phyloP scores from a whole-genome alignment of 2,329 filamentous ascomycete genomes.

The Cladosporium sp. region DNA sequence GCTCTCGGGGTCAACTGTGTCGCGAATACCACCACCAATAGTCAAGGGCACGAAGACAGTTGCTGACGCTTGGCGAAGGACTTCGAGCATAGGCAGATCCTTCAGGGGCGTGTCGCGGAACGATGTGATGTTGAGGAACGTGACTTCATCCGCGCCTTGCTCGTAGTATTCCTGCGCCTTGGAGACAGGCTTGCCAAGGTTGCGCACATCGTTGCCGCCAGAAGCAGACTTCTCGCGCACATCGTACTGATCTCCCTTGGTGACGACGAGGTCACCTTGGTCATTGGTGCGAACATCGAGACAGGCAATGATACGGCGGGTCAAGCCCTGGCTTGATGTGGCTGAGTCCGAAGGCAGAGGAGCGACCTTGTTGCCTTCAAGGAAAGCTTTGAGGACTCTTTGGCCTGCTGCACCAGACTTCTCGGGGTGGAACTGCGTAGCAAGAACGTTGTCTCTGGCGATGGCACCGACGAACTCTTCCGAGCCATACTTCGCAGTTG shows the following conservation, averaged over 20 bases:
- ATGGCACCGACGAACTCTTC: conserved; percentile 92
- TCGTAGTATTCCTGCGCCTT: conserved; percentile 93
- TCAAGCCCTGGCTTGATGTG: conserved; percentile 58
- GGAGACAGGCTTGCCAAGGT: conserved; percentile 93
- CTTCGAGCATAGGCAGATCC: conserved; percentile 93
- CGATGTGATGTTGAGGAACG: conserved; percentile 96
- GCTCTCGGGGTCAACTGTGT: conserved; percentile 78
- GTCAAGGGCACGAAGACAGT: conserved; percentile 96
- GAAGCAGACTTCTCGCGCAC: conserved; percentile 74
- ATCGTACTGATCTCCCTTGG: conserved; percentile 98
- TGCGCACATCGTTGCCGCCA: conserved; percentile 64
- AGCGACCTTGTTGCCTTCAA: conserved; percentile 63
- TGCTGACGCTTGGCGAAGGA: conserved; percentile 77
- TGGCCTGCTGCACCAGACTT: conserved; percentile 91
- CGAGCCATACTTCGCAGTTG: conserved; percentile 78
- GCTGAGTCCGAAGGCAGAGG: conserved; percentile 43
- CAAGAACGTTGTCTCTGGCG: conserved; percentile 77
- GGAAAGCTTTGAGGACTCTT: conserved; percentile 76
- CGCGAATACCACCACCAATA: conserved; percentile 90
- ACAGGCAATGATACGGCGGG: conserved; percentile 90
- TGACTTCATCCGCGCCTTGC: conserved; percentile 93
- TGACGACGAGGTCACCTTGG: conserved; percentile 89
- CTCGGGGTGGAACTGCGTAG: conserved; percentile 95
- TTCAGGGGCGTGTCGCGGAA: conserved; percentile 93
- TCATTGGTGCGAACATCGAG: conserved; percentile 95